Conservation (phyloP, 2,329 filamentous ascomycete genomes). For the Fusarium sp. region DNA sequence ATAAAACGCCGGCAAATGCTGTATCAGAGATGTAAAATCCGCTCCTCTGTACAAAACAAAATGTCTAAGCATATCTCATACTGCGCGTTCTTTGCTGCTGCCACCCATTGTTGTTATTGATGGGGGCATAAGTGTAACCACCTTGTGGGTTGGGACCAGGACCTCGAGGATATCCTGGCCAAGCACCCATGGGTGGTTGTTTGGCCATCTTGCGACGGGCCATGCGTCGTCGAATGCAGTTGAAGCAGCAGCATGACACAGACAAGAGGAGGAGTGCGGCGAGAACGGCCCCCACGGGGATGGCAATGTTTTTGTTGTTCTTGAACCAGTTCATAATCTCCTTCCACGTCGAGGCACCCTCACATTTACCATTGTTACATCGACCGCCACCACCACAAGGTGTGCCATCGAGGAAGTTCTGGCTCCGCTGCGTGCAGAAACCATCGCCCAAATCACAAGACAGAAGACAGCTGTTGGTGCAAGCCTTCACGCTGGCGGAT, state of each 20-base stretch:
- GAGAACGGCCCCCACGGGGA: constrained; percentile 79
- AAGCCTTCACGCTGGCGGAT: constrained; percentile 82
- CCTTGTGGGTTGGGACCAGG: constrained; percentile 38
- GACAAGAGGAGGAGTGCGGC: constrained; percentile 79
- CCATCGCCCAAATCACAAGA: constrained; percentile 80
- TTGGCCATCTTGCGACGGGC: constrained; percentile 46
- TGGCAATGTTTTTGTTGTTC: constrained; percentile 83
- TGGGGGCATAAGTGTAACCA: constrained; percentile 41
- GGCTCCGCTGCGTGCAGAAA: constrained; percentile 81
- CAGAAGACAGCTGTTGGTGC: constrained; percentile 76
- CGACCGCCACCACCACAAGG: constrained; percentile 82
- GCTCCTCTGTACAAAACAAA: background rate
- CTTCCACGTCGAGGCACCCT: constrained; percentile 75
- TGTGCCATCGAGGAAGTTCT: constrained; percentile 96
- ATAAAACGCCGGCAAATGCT: constrained; percentile 45
- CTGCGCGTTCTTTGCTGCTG: constrained; percentile 40
- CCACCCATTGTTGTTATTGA: constrained; percentile 39
- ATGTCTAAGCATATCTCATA: constrained; percentile 51
- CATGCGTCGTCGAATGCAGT: constrained; percentile 54
- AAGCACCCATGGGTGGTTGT: constrained; percentile 45
- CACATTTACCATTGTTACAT: constrained; percentile 83
- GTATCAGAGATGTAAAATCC: constrained; percentile 11
- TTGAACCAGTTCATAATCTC: constrained; percentile 83
- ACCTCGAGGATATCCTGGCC: constrained; percentile 43
- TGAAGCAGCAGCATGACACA: constrained; percentile 75